Evolutionary conservation across 164 flowering plant species (phyloP).

Genomic region (Tetrastigma voinierianum): DNA sequence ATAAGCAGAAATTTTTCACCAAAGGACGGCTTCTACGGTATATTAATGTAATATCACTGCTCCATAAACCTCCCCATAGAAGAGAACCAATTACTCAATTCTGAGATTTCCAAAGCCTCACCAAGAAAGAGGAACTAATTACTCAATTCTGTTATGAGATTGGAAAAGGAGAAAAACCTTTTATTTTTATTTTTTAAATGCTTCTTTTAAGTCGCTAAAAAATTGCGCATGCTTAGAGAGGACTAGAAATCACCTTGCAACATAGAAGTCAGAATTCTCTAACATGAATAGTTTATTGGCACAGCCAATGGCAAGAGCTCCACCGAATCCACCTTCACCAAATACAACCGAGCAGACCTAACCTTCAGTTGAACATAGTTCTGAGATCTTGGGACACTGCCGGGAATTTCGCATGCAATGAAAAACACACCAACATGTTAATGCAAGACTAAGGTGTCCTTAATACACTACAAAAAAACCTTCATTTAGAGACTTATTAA

Average conservation of each 20-base stretch:
- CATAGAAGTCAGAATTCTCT: constrained; percentile 34
- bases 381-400: background rate
- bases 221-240: no score
- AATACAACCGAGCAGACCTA: constrained; percentile 30
- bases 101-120: background rate
- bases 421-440: no score
- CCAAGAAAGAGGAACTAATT: background rate
- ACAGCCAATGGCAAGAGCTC: constrained; percentile 42
- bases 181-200: no score
- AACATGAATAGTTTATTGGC: constrained; percentile 36
- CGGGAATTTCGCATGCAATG: no score
- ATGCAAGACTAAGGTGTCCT: no score
- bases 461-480: no score
- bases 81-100: background rate
- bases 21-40: background rate
- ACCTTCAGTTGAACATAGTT: constrained; percentile 37
- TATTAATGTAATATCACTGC: background rate
- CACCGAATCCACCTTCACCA: constrained; percentile 46
- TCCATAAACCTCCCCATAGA: background rate
- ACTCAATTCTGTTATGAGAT: no score
- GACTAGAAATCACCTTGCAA: constrained; percentile 25
- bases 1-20: background rate
- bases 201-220: no score
- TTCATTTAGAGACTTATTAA: no score
- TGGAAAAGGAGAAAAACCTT: no score